phyloP scores from a whole-genome alignment of 2,329 filamentous ascomycete species.

The Fusarium sp. region DNA sequence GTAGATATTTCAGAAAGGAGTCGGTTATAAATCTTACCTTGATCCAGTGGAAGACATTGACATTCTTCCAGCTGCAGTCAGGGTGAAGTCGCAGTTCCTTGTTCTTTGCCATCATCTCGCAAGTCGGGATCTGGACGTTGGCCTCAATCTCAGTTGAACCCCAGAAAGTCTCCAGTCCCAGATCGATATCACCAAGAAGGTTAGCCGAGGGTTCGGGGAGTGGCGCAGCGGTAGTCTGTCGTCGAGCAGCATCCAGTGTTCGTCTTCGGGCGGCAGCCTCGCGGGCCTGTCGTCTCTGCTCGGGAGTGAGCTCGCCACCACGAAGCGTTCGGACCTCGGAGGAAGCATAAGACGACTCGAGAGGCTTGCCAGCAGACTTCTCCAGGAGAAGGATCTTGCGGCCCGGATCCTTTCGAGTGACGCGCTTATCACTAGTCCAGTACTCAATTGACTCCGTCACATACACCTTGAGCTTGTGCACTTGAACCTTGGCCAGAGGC shows the following conservation, averaged over 20 bases:
- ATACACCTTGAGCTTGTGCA: conserved; percentile 91
- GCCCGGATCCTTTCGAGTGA: conserved; percentile 85
- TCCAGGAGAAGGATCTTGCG: conserved; percentile 89
- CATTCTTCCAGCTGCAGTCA: conserved; percentile 93
- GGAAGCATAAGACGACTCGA: conserved; percentile 77
- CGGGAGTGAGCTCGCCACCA: conserved; percentile 78
- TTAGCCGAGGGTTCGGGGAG: conserved; percentile 72
- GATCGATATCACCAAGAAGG: conserved; percentile 82
- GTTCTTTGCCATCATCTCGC: conserved; percentile 84
- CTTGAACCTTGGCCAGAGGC: conserved; percentile 91
- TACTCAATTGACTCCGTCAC: conserved; percentile 93
- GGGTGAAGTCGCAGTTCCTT: conserved; percentile 77
- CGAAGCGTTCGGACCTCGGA: conserved; percentile 82
- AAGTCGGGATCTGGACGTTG: conserved; percentile 91
- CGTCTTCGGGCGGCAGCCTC: conserved; percentile 61
- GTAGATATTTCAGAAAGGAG: not conserved
- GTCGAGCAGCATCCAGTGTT: conserved; percentile 64
- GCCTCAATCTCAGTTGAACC: conserved; percentile 95
- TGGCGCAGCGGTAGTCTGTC: conserved; percentile 52
- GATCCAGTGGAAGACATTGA: conserved; percentile 96
- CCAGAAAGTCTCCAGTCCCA: conserved; percentile 77
- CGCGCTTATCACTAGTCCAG: conserved; percentile 86
- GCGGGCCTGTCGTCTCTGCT: conserved; percentile 61
- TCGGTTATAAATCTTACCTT: conserved; percentile 70
- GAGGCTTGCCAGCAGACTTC: conserved; percentile 83